Evolutionary conservation across 805 yeast genomes (phyloP).

Genomic region (Kregervanrija delftensis): DNA sequence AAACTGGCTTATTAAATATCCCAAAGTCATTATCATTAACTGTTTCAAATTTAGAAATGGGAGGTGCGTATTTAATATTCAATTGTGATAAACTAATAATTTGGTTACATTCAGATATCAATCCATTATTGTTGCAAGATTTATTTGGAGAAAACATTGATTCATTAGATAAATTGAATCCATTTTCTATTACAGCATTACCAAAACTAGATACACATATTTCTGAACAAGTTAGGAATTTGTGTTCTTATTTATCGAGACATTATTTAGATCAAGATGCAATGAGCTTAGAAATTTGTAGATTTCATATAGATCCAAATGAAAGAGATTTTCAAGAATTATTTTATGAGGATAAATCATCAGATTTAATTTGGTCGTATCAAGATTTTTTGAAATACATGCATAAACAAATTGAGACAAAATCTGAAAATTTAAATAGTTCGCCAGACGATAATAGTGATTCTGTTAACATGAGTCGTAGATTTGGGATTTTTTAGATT

Average conservation of each 20-base stretch:
- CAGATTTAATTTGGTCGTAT: constrained; percentile 49
- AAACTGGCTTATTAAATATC: constrained; percentile 35
- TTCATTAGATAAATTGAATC: constrained; percentile 38
- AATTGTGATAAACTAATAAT: constrained; percentile 55
- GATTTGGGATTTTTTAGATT: constrained; percentile 7
- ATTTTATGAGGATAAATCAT: constrained; percentile 67
- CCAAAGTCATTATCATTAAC: constrained; percentile 46
- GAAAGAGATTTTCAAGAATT: constrained; percentile 49
- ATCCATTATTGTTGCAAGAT: constrained; percentile 62
- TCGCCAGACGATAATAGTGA: constrained; percentile 3
- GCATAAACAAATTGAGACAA: constrained; percentile 56
- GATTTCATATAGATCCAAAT: constrained; percentile 59
- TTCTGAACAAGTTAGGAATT: constrained; percentile 57
- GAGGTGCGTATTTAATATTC: constrained; percentile 75
- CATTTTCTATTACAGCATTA: constrained; percentile 43
- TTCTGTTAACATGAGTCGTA: constrained; percentile 8
- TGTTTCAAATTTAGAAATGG: constrained; percentile 37
- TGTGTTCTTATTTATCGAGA: constrained; percentile 50
- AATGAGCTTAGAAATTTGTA: constrained; percentile 50
- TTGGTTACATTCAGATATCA: constrained; percentile 66
- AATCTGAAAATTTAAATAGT: constrained; percentile 24
- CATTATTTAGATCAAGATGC: constrained; percentile 30
- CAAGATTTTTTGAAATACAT: constrained; percentile 60
- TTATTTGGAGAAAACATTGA: constrained; percentile 56
- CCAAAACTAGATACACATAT: constrained; percentile 68